Base-by-base conservation (phyloP, 805 yeast genomes). In the Brettanomyces custersianus region DNA sequence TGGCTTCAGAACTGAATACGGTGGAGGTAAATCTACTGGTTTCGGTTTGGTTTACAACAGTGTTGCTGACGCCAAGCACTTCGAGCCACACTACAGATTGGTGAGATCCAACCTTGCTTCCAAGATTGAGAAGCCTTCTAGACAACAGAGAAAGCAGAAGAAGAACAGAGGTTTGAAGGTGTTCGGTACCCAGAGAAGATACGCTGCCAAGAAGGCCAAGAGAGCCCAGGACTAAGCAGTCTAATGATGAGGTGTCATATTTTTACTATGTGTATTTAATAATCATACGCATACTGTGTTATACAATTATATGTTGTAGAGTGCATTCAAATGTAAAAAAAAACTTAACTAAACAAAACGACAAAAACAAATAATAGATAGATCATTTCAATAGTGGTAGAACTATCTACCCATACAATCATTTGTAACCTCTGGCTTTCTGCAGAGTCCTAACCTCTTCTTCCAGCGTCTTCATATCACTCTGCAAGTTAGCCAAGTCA, bases 81-180 rank as follows among this genome's bases (percentile, higher is more conserved):
- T 92, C 70, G 99, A 92, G 78, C 99, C 99, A 74, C 65, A 86
- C 55, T 92, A 92, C 94, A 88, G 99, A 76, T 85, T 86, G 65
- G 95, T 92, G 59, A 88, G 99, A 83, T 83, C 85, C 78, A 97
- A 97, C 63, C 78, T 88, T 66, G 96, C 95, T 65, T 74, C 74
- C 58, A 87, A 85, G 80, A 88, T 81, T 62, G 96, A 90, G 72
- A 87, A 86, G 78, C 76, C 95, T 60, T 86, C 96, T 60, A 88
- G 97, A 87, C 96, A 88, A 77, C 98, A 92, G 79, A 86, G 98
- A 80, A 92, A 92, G 74, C 97, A 90, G 79, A 86, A 83, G 87
- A 90, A 92, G 88, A 92, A 92, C 95, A 87, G 96, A 79, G 95
- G 83, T 65, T 80, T 82, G 87, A 92, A 92, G 84, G 70, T 85